phyloP scores from a whole-genome alignment of 2,329 filamentous ascomycete genomes.

The Exophiala alcalophila region DNA sequence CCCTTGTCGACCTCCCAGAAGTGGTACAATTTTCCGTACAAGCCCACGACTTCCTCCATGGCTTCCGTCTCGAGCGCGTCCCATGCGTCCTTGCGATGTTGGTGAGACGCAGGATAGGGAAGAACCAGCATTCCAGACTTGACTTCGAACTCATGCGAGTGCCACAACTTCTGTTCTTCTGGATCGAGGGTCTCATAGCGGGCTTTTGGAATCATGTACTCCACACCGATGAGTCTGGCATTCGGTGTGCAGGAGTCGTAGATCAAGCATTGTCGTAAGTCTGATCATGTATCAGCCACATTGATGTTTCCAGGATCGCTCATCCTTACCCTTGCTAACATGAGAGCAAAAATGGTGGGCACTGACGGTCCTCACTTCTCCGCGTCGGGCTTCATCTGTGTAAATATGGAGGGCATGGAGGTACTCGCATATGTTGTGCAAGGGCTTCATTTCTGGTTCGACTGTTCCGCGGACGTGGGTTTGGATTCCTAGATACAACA shows the following conservation, averaged over 20 bases:
- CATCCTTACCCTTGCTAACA: conserved; percentile 56
- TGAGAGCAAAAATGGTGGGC: conserved; percentile 84
- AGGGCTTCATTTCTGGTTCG: conserved; percentile 58
- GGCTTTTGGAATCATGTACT: conserved; percentile 73
- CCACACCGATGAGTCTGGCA: conserved; percentile 75
- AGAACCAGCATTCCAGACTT: conserved; percentile 78
- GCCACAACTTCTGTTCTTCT: conserved; percentile 58
- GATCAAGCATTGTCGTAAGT: conserved; percentile 79
- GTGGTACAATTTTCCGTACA: conserved; percentile 84
- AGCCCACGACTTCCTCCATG: conserved; percentile 70
- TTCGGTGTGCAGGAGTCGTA: conserved; percentile 68
- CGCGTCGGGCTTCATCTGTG: conserved; percentile 58
- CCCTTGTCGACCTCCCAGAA: conserved; percentile 75
- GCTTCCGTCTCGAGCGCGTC: conserved; percentile 73
- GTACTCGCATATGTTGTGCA: conserved; percentile 75
- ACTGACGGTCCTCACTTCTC: conserved; percentile 61
- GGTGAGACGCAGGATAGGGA: conserved; percentile 53
- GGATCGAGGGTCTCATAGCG: conserved; percentile 64
- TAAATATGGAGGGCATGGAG: conserved; percentile 86
- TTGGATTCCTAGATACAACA: conserved; percentile 29
- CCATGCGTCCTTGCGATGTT: conserved; percentile 60
- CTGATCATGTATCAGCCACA: conserved; percentile 37
- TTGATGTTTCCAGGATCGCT: background rate
- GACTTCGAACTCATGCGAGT: conserved; percentile 63
- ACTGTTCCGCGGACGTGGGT: conserved; percentile 27